A percentile compares a stretch with the other conserved stretches of the same genome.
Evolutionary conservation across 768 basidiomycete genomes (phyloP).

Genomic region (Suillus luteus): DNA sequence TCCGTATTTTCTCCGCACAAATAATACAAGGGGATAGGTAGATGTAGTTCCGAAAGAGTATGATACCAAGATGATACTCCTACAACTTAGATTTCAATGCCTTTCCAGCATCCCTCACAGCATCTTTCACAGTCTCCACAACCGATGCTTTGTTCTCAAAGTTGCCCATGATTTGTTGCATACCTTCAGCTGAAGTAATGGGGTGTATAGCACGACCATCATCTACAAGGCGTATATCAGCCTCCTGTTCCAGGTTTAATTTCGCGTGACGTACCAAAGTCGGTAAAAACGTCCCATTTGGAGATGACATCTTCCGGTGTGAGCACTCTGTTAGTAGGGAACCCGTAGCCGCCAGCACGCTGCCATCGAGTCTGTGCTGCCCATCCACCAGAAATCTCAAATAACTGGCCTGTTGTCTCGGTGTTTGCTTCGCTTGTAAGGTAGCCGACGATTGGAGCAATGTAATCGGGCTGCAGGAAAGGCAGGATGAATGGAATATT

Average conservation of each 20-base stretch:
- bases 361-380: slow-evolving; percentile 93
- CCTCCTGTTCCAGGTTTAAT: neutral
- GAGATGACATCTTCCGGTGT: slow-evolving; percentile 78
- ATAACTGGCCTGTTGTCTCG: slow-evolving; percentile 71
- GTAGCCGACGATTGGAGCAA: slow-evolving; percentile 92
- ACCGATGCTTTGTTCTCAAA: slow-evolving; percentile 39
- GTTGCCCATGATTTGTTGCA: slow-evolving; percentile 74
- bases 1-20: neutral
- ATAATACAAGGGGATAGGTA: neutral
- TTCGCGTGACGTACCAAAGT: slow-evolving; percentile 62
- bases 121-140: slow-evolving; percentile 55
- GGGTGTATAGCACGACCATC: slow-evolving; percentile 87
- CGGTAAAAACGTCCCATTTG: slow-evolving; percentile 83
- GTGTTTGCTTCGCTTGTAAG: slow-evolving; percentile 81
- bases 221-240: slow-evolving; percentile 42
- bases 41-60: neutral
- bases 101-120: slow-evolving; percentile 46
- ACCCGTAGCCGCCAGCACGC: slow-evolving; percentile 81
- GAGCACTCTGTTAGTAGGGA: slow-evolving; percentile 74
- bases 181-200: slow-evolving; percentile 66
- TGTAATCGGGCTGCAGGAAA: slow-evolving; percentile 71
- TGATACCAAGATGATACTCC: neutral
- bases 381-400: slow-evolving; percentile 92
- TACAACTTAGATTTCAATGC: slow-evolving; percentile 56
- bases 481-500: neutral